These are phyloP conservation scores for Macrophomina tecta DNA, from an alignment of 2,329 filamentous ascomycete genomes.

Conservation along the genomic window DNA sequence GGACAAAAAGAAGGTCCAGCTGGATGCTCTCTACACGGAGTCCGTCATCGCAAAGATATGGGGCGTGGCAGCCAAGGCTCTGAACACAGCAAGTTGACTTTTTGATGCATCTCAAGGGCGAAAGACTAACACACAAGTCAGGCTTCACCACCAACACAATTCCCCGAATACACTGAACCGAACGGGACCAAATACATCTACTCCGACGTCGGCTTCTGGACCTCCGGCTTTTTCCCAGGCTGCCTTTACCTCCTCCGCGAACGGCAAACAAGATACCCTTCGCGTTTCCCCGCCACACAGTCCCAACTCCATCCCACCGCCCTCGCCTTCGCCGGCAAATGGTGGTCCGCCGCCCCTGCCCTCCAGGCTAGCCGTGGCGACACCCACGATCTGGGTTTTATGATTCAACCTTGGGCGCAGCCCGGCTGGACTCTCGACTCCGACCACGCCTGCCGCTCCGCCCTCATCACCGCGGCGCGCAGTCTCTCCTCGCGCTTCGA, in stretches of 20 bases:
- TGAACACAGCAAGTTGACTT: not conserved
- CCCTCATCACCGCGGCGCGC: conserved; percentile 43
- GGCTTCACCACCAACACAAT: conserved; percentile 32
- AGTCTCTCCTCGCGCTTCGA: conserved; percentile 48
- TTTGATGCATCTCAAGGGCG: not conserved
- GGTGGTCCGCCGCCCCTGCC: conserved; percentile 51
- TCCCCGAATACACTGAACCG: conserved; percentile 50
- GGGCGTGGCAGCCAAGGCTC: conserved; percentile 32
- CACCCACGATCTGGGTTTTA: conserved; percentile 55
- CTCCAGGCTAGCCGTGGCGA: conserved; percentile 41
- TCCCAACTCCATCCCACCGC: not conserved
- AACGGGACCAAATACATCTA: conserved; percentile 48
- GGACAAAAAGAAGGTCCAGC: no score
- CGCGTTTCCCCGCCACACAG: conserved; percentile 30
- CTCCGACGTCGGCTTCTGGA: conserved; percentile 53
- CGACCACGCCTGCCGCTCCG: conserved; percentile 45
- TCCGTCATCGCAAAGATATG: conserved; percentile 34
- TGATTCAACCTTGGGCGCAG: conserved; percentile 49
- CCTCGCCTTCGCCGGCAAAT: conserved; percentile 44
- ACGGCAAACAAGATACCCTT: conserved; percentile 38
- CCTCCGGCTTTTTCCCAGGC: conserved; percentile 57
- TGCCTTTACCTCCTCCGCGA: conserved; percentile 51
- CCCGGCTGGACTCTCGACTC: conserved; percentile 48
- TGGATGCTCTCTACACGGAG: conserved; percentile 31
- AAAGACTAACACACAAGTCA: not conserved